Base-by-base conservation (phyloP, 2,329 filamentous ascomycete species). In the Colletotrichum cordylinicola region DNA sequence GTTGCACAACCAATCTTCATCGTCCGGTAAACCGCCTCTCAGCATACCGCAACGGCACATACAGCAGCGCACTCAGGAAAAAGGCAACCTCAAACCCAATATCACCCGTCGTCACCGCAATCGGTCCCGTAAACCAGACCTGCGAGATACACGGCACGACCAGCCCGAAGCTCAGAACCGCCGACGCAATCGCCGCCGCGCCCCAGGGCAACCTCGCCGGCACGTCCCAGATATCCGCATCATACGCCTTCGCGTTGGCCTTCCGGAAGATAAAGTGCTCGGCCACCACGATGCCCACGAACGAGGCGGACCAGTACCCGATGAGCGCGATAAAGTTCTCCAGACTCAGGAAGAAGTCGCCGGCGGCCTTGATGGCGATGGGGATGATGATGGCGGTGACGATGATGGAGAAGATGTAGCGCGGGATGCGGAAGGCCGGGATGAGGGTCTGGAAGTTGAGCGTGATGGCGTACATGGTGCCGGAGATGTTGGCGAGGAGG, bases 11-110 rank as follows among this genome's bases (percentile, higher is more conserved):
- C 10, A 1, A 0, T 24, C 31, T 5, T 39, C 31, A 75, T 8
- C 73, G 73, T 4, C 73, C 67, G 8, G 27, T 43, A 29, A 33
- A 82, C 58, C 62, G 82, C 83, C 84, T 87, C 82, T 91, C 89
- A 0, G 86, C 66, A 79, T 83, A 86, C 8, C 89, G 83, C 15
- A 91, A 80, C 4, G 88, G 88, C 2, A 89, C 66, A 70, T 90
- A 91, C 31, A 85, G 81, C 37, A 90, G 13, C 2, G 82, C 86
- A 15, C 88, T 89, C 72, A 90, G 80, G 33, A 87, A 86, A 79
- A 93, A 89, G 0, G 91, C 91, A 81, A 92, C 83, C 84, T 94
- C 92, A 73, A 94, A 93, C 0, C 92, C 92, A 80, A 94, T 90
- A 77, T 94, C 92, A 0, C 92, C 92, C 13, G 91, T 92, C 43